Evolutionary conservation across 78 protist species (phyloP).

Genomic region (Dictyostelium purpureum): DNA sequence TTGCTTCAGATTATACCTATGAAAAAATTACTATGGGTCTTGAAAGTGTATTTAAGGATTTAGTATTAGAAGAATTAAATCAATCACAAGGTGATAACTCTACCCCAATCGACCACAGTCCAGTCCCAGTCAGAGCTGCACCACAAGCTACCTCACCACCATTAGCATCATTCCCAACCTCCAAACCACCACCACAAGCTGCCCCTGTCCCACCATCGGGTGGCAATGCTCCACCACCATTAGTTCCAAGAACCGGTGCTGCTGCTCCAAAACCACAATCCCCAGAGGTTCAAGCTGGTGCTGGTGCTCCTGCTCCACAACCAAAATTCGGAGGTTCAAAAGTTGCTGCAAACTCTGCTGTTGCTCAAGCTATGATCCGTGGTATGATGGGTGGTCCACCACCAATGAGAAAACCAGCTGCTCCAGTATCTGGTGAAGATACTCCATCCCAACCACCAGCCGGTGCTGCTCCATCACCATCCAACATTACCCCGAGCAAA

Average conservation of each 20-base stretch:
- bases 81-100: neutral
- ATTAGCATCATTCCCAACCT: neutral
- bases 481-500: neutral
- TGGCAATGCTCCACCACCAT: constrained; percentile 7
- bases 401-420: constrained; percentile 23
- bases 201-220: neutral
- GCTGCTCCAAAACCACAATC: constrained; percentile 35
- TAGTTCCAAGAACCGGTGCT: constrained; percentile 46
- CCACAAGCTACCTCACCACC: constrained; percentile 13
- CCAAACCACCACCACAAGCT: neutral
- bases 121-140: neutral
- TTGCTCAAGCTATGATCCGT: constrained; percentile 51
- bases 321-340: constrained; percentile 34
- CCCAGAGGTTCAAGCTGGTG: neutral
- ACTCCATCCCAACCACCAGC: neutral
- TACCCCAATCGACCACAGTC: neutral
- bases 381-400: constrained; percentile 59
- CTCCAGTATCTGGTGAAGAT: neutral
- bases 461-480: neutral
- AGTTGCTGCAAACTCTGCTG: constrained; percentile 42
- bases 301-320: neutral
- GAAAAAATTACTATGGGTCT: constrained; percentile 72
- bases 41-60: constrained; percentile 69
- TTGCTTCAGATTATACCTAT: constrained; percentile 76
- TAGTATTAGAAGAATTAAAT: constrained; percentile 6